Evolutionary conservation across 371 early-diverging fungal species (phyloP).

Genomic region (Coemansia sp.): DNA sequence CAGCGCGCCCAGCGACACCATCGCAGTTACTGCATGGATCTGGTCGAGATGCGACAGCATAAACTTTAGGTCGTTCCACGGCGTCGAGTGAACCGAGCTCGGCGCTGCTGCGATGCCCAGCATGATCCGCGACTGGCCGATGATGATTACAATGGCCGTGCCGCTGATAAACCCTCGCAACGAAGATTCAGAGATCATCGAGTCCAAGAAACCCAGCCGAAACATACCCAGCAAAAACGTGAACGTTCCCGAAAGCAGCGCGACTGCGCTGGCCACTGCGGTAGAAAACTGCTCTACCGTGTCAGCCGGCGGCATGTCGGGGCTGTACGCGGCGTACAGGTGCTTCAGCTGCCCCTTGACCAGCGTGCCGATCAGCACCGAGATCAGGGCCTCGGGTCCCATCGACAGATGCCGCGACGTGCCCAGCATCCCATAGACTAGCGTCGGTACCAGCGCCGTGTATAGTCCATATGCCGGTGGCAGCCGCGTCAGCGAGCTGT

Average conservation of each 20-base stretch:
- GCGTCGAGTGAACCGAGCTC: conserved; percentile 66
- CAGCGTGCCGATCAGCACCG: conserved; percentile 76
- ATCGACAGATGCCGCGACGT: conserved; percentile 91
- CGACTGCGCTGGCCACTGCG: conserved; percentile 70
- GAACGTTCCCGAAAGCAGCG: conserved; percentile 86
- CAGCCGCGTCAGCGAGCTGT: conserved; percentile 81
- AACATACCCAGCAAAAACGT: conserved; percentile 90
- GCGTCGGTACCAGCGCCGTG: conserved; percentile 75
- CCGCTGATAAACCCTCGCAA: conserved; percentile 92
- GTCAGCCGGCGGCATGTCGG: conserved; percentile 56
- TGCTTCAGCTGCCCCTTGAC: conserved; percentile 47
- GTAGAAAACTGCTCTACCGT: conserved; percentile 55
- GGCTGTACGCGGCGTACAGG: conserved; percentile 59
- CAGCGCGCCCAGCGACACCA: conserved; percentile 68
- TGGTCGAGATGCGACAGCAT: conserved; percentile 57
- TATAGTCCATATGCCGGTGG: conserved; percentile 88
- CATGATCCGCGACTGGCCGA: conserved; percentile 79
- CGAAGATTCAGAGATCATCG: conserved; percentile 86
- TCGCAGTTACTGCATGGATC: conserved; percentile 66
- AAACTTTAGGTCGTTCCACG: conserved; percentile 68
- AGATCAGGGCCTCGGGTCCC: conserved; percentile 91
- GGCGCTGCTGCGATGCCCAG: conserved; percentile 63
- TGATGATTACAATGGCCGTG: conserved; percentile 84
- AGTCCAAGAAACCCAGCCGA: conserved; percentile 93
- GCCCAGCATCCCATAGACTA: conserved; percentile 88